Percentiles rank a stretch among this genome's conserved stretches.
Evolutionary conservation across 257 asterid species (phyloP).

Genomic region (Thymus quinquecostatus): DNA sequence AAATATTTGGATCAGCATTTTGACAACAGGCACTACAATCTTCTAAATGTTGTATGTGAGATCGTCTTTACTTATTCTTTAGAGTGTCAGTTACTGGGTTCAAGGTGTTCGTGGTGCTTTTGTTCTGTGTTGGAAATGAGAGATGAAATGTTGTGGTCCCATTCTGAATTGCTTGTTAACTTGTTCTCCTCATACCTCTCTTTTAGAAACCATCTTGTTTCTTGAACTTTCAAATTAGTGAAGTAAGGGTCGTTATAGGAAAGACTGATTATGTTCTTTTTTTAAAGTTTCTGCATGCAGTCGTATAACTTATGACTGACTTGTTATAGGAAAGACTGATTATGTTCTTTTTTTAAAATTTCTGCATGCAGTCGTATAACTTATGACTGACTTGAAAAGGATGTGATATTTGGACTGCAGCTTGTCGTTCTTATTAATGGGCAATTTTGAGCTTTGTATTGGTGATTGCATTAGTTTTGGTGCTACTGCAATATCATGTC

Average conservation of each 20-base stretch:
- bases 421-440: not conserved
- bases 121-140: not conserved
- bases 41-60: conserved; percentile 69
- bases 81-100: conserved; percentile 21
- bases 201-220: not conserved
- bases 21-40: conserved; percentile 88
- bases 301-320: not conserved
- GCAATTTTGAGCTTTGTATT: not conserved
- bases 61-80: conserved; percentile 25
- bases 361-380: not conserved
- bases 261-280: too few species aligned
- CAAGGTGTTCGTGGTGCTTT: not conserved
- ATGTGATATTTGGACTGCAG: conserved; percentile 5
- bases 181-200: conserved; percentile 5
- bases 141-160: conserved; percentile 7
- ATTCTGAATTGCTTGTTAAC: not conserved
- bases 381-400: not conserved
- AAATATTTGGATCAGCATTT: conserved; percentile 88
- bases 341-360: too few species aligned
- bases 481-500: not conserved
- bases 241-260: too few species aligned
- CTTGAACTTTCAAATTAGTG: not conserved
- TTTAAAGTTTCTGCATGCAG: too few species aligned
- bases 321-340: too few species aligned
- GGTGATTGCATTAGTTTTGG: not conserved